Conservation (phyloP, 768 basidiomycete genomes). For the Kwoniella dendrophila region DNA sequence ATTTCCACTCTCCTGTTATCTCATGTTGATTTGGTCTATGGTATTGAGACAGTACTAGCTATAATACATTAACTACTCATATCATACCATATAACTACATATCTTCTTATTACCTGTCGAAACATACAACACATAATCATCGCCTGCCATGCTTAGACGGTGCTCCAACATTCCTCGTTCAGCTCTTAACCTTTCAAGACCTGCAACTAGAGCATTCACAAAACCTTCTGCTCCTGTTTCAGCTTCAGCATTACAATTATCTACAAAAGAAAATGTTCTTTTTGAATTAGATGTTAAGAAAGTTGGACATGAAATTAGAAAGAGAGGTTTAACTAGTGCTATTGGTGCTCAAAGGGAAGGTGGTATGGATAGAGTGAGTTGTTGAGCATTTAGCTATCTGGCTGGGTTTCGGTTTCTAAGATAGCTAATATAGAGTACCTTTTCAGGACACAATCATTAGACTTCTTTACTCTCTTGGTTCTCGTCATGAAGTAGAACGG, state of each 20-base stretch:
- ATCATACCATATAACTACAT: background rate
- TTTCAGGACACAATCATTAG: slow-evolving; percentile 92
- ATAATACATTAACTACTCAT: too few species aligned
- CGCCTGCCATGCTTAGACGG: slow-evolving; percentile 13
- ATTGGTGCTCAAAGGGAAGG: slow-evolving; percentile 36
- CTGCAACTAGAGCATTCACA: slow-evolving; percentile 21
- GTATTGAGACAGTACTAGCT: too few species aligned
- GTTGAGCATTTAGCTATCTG: background rate
- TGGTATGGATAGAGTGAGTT: slow-evolving; percentile 55
- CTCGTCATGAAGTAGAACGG: slow-evolving; percentile 95
- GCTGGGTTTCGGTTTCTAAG: too few species aligned
- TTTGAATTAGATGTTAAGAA: slow-evolving; percentile 52
- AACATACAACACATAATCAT: slow-evolving; percentile 1
- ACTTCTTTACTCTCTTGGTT: slow-evolving; percentile 92
- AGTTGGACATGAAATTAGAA: slow-evolving; percentile 52
- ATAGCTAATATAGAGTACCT: background rate
- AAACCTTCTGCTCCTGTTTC: slow-evolving; percentile 29
- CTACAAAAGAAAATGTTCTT: slow-evolving; percentile 37
- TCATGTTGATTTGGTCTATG: background rate
- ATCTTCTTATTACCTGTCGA: background rate
- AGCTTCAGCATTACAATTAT: slow-evolving; percentile 24
- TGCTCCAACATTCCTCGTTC: slow-evolving; percentile 25
- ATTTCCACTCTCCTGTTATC: too few species aligned
- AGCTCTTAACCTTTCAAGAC: slow-evolving; percentile 19
- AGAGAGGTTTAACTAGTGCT: slow-evolving; percentile 44